Base-by-base conservation (phyloP, 1,284 basidiomycete genomes). In the Grifola frondosa region DNA sequence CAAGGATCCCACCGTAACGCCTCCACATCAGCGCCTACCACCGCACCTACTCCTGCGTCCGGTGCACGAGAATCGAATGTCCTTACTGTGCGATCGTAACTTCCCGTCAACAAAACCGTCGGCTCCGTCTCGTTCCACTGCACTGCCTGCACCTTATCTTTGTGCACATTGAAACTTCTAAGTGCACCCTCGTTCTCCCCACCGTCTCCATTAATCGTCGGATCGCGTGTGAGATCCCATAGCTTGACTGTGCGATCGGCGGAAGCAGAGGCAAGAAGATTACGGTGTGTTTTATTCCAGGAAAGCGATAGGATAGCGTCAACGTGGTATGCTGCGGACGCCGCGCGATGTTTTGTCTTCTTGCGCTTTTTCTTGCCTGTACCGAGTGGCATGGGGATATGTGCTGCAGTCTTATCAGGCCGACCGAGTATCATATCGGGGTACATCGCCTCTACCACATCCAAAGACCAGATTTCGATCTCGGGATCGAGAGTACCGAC, bases 391-490 rank as follows among this genome's bases (percentile, higher is more conserved):
- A 76, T 75, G 1, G 89, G 82, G 31, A 89, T 70, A 59, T 88
- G 84, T n/a, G 83, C 81, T 40, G 84, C 78, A n/a, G 89, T 88
- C 59, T 86, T 81, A 61, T 95, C 86, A 4, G 89, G 86, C 30
- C 91, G 83, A 9, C 97, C 97, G 20, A 99, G 83, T 42, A 99
- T 84, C 45, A 88, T 85, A 52, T 90, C 82, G 0, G 97, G 97
- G 63, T 97, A 99, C 73, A 98, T 87, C 9, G 91, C 85, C 59
- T 99, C 97, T 40, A 99, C 78, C 19, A 88, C 77, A 63, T 99
- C 95, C 53, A 98, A 78, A 31, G 91, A 93, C 94, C 96, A 99
- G 56, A 99, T 94, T 67, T 99, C 97, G 56, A 99, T 98, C 60
- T 96, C 93, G 12, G 96, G 96, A 56, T 99, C 96, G 55, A 99